Conservation (phyloP, 148 eudicot species). For the Fagopyrum homotropicum region DNA sequence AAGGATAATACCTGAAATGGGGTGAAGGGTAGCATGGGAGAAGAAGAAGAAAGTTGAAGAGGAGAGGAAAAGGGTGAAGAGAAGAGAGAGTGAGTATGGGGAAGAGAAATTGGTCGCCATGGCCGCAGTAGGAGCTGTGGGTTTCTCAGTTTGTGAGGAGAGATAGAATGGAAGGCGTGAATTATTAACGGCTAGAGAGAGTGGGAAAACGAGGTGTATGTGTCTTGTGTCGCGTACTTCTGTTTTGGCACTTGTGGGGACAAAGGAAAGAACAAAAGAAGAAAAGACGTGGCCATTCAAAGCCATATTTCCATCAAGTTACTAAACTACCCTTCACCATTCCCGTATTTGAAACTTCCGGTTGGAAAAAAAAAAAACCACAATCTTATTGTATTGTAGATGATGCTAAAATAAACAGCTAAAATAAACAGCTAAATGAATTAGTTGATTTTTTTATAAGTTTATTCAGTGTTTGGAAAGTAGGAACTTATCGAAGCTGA, state of each 20-base stretch:
- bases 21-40: too few relatives aligned
- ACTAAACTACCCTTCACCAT: neutral
- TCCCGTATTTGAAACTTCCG: neutral
- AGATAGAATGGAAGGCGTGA: neutral
- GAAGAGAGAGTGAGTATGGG: neutral
- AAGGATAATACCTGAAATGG: neutral
- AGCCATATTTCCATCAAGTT: neutral
- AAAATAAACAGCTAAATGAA: too few relatives aligned
- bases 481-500: too few relatives aligned
- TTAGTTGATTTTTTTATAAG: too few relatives aligned
- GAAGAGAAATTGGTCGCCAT: neutral
- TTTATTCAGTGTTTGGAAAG: too few relatives aligned
- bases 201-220: neutral
- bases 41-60: neutral
- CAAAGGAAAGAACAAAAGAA: neutral
- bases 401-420: too few relatives aligned
- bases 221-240: too few relatives aligned
- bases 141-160: neutral
- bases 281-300: neutral
- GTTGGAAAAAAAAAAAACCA: neutral
- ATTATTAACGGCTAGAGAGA: conserved; percentile 1
- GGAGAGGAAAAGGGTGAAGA: conserved; percentile 1
- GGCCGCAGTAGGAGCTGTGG: neutral
- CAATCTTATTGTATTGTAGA: too few relatives aligned
- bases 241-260: neutral